Conservation (phyloP, 2,329 filamentous ascomycete species). For the Aspergillus novoparasiticus region DNA sequence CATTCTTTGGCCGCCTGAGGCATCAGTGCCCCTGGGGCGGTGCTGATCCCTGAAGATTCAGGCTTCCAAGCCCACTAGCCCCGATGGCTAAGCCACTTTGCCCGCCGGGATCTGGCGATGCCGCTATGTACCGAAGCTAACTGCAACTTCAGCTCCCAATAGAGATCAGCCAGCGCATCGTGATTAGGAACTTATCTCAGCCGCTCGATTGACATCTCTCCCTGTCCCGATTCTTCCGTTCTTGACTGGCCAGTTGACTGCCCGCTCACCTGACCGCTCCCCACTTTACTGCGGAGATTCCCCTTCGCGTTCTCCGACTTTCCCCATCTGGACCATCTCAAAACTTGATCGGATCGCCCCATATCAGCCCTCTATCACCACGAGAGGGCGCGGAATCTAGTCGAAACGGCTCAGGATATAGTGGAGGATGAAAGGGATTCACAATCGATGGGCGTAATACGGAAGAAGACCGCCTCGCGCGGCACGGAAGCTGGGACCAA, state of each 20-base stretch:
- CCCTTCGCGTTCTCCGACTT: conserved; percentile 5
- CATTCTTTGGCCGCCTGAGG: conserved; percentile 9
- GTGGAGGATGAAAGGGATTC: conserved; percentile 44
- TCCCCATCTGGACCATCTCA: conserved; percentile 11
- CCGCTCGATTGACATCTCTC: not conserved
- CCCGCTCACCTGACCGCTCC: not conserved
- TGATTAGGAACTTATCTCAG: not conserved
- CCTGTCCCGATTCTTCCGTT: not conserved
- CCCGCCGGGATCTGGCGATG: conserved; percentile 9
- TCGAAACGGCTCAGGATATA: conserved; percentile 36
- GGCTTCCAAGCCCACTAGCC: conserved; percentile 6
- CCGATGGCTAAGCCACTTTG: conserved; percentile 9
- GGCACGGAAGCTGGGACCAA: conserved; percentile 88
- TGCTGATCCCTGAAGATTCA: conserved; percentile 1
- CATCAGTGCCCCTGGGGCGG: conserved; percentile 9
- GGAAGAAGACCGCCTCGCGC: conserved; percentile 87
- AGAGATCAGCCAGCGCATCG: not conserved
- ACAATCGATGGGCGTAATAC: conserved; percentile 81
- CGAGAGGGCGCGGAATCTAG: conserved; percentile 32
- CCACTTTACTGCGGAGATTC: conserved; percentile 6
- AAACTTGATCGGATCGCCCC: conserved; percentile 6
- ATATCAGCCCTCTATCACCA: conserved; percentile 29
- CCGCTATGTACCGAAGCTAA: conserved; percentile 12
- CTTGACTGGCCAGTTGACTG: not conserved
- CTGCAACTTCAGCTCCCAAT: conserved; percentile 9